phyloP scores from a whole-genome alignment of 371 early-diverging fungal species.

The Haplosporangium sp. region DNA sequence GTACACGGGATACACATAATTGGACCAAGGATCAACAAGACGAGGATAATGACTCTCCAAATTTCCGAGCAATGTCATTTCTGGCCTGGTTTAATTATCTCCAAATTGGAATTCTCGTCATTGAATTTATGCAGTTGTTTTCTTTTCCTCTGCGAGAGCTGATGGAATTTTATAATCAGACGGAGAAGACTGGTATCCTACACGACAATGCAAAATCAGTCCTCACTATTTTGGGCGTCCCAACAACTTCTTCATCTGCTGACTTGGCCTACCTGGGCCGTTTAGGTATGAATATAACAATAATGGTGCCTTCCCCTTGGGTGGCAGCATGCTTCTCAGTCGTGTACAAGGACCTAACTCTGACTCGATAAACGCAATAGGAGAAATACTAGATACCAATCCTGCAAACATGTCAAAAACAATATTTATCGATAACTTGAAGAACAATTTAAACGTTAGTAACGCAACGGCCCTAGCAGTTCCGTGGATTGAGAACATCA shows the following conservation, averaged over 20 bases:
- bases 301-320: conserved; percentile 15
- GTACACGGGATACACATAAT: not conserved
- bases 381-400: not conserved
- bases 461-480: conserved; percentile 9
- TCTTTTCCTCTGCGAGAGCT: conserved; percentile 69
- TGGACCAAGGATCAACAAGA: conserved; percentile 4
- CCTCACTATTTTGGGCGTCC: conserved; percentile 15
- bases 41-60: conserved; percentile 23
- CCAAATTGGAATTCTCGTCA: conserved; percentile 66
- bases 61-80: conserved; percentile 43
- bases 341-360: not conserved
- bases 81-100: conserved; percentile 66
- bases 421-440: not conserved
- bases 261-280: not conserved
- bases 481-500: conserved; percentile 16
- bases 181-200: conserved; percentile 29
- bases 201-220: conserved; percentile 32
- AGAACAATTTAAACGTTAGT: not conserved
- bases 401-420: not conserved
- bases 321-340: too few species aligned
- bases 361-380: not conserved
- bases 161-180: conserved; percentile 55
- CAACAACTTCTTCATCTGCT: conserved; percentile 3
- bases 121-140: conserved; percentile 71
- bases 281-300: conserved; percentile 10